These are phyloP conservation scores for Solanum medicagineum DNA, from an alignment of 257 asterid genomes.

Conservation along the genomic window DNA sequence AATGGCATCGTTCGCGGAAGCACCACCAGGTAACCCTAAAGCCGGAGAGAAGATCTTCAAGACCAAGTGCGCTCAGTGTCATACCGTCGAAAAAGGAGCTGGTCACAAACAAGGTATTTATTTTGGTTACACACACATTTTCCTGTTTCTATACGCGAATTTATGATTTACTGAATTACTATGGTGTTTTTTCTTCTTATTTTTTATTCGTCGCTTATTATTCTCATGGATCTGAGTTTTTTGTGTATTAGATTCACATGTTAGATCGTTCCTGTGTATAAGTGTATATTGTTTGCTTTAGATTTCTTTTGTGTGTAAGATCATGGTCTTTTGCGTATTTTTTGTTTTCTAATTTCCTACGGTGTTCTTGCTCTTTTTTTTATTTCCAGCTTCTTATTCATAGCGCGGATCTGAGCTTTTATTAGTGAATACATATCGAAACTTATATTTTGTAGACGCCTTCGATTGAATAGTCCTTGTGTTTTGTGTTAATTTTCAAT, in stretches of 20 bases:
- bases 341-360: background rate
- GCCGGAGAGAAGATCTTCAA: constrained; percentile 80
- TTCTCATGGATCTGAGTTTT: background rate
- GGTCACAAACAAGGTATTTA: constrained; percentile 87
- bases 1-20: constrained; percentile 72
- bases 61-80: constrained; percentile 88
- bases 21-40: constrained; percentile 54
- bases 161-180: background rate
- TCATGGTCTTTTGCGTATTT: background rate
- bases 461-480: background rate
- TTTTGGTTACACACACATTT: background rate
- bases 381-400: background rate
- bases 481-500: background rate
- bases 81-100: constrained; percentile 83
- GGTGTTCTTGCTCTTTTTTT: background rate
- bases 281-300: background rate
- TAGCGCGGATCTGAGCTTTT: background rate
- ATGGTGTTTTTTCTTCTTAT: background rate
- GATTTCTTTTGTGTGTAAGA: background rate
- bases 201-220: background rate
- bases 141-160: background rate
- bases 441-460: background rate
- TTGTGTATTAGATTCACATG: background rate
- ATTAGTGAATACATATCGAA: background rate
- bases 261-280: background rate